Base-by-base conservation (phyloP, 257 asterid genomes). In the Eucommia ulmoides region DNA sequence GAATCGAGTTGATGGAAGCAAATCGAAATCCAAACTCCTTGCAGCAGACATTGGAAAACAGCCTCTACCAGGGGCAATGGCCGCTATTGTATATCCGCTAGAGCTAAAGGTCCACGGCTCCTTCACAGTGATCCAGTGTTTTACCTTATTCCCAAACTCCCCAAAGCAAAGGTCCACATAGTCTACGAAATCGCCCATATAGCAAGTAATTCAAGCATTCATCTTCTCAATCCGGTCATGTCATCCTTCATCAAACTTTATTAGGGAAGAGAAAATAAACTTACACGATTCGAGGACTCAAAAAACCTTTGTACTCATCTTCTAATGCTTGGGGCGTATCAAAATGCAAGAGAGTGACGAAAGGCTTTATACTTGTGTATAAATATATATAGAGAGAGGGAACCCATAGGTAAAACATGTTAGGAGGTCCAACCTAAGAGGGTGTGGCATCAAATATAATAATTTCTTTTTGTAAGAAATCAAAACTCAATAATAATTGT, bases 101-200 rank as follows among this genome's bases (percentile, higher is more conserved):
- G 3, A 17, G 0, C 45, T 18, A 16, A 55, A 70, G 0, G 48
- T 44, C 59, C 50, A 53, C 3, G 81, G 62, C 52, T 74, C 81
- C 24, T 74, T 70, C 25, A 63, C 0, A 3, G 81, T 74, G 21
- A 57, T 41, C 77, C 81, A 74, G 1, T 66, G 8, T 9, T 74
- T 70, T 38, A 74, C 74, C 3, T 72, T 51, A 19, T 66, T 74
- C 0, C 77, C 81, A 20, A 74, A 74, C 26, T 66, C 72, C 74
- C 69, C 56, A 24, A 74, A 70, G 23, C 81, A 74, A 2, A 70
- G 15, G 4, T 74, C 72, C 0, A 56, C 81, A 17, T 24, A 74
- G 9, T 70, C 77, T 0, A 53, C 54, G 18, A 42, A 74, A 33
- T 74, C 72, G 1, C 57, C n/a, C 59, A 74, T 67, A 54, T 12